Conservation (phyloP, 371 early-diverging fungal genomes). For the Mortierella sp. region DNA sequence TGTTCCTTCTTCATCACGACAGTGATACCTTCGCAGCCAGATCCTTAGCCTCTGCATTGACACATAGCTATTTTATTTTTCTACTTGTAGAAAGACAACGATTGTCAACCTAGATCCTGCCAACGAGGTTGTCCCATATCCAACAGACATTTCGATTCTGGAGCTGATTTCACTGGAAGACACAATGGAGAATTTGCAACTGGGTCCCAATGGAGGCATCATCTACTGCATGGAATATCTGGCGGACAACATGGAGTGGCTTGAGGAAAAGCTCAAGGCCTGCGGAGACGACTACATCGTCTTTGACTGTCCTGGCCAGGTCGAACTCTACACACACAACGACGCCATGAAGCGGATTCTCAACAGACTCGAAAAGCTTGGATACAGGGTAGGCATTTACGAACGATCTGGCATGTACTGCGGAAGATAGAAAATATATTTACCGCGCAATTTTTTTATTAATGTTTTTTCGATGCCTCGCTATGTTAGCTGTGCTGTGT, state of each 20-base stretch:
- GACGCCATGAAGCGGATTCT: constrained; percentile 85
- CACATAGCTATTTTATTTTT: constrained; percentile 1
- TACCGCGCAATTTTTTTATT: constrained; percentile 9
- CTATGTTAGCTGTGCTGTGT: constrained; percentile 80
- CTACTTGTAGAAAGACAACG: constrained; percentile 74
- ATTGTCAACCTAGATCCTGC: constrained; percentile 99
- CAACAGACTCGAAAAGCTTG: constrained; percentile 77
- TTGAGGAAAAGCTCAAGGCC: constrained; percentile 84
- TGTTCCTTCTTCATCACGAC: not conserved
- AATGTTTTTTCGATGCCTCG: not conserved
- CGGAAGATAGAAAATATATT: constrained; percentile 1
- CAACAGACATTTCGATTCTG: constrained; percentile 90
- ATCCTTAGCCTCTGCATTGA: not conserved
- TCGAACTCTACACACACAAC: constrained; percentile 98
- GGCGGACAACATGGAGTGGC: constrained; percentile 94
- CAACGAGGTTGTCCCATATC: constrained; percentile 89
- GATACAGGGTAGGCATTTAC: constrained; percentile 74
- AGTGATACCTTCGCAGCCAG: not conserved
- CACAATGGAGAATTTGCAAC: constrained; percentile 93
- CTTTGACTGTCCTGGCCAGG: constrained; percentile 99
- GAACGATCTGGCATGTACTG: not conserved
- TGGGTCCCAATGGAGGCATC: constrained; percentile 99
- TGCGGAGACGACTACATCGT: constrained; percentile 90
- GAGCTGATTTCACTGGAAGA: constrained; percentile 97
- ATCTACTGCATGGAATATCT: constrained; percentile 97